These are phyloP conservation scores for Dichotomocladium elegans DNA, from an alignment of 371 early-diverging fungal species.

Conservation along the genomic window DNA sequence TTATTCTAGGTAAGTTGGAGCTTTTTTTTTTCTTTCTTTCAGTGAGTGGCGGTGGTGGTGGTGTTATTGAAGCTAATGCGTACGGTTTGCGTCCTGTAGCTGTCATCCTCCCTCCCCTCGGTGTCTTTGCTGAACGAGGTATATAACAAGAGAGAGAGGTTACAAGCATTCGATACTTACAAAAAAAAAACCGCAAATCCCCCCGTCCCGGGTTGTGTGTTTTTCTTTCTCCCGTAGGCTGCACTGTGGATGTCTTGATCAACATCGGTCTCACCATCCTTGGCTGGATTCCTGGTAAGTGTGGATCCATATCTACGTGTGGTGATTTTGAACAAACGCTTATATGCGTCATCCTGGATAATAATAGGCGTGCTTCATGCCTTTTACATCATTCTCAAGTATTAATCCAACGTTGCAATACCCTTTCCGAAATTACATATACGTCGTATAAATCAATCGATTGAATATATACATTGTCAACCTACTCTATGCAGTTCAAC, in stretches of 20 bases:
- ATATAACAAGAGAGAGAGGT: neutral
- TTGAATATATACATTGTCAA: too few species aligned
- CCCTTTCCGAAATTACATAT: too few species aligned
- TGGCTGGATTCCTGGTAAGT: constrained; percentile 77
- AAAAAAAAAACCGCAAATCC: neutral
- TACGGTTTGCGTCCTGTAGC: constrained; percentile 15
- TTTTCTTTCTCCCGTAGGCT: constrained; percentile 28
- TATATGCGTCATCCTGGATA: too few species aligned
- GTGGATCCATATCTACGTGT: too few species aligned
- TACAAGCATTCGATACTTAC: neutral
- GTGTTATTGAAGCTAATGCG: too few species aligned
- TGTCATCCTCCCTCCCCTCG: constrained; percentile 65
- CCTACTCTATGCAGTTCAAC: too few species aligned
- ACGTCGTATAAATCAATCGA: too few species aligned
- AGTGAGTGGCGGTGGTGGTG: neutral
- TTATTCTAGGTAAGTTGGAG: constrained; percentile 8
- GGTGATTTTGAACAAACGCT: too few species aligned
- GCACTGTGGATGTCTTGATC: constrained; percentile 66
- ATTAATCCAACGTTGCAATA: too few species aligned
- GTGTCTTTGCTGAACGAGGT: constrained; percentile 47
- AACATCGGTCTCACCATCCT: constrained; percentile 72
- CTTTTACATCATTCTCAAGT: constrained; percentile 12
- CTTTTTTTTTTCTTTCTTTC: neutral
- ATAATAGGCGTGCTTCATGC: constrained; percentile 10
- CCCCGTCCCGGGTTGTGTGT: neutral